Evolutionary conservation across 2,329 filamentous ascomycete species (phyloP).

Genomic region (Scolecobasidium constrictum): DNA sequence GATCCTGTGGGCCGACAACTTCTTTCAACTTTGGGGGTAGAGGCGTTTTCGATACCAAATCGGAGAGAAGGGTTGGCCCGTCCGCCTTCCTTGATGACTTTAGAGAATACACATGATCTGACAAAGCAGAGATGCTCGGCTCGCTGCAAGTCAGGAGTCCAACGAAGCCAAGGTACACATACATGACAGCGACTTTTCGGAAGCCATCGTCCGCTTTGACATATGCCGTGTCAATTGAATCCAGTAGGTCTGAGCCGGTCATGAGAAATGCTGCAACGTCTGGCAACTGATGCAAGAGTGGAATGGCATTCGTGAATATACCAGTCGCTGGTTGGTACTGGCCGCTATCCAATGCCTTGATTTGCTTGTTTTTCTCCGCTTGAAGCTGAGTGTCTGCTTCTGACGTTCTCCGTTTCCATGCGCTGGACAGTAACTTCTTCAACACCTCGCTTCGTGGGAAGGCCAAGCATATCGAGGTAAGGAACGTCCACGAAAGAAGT

Average conservation of each 20-base stretch:
- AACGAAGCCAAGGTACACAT: slow-evolving; percentile 63
- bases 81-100: slow-evolving; percentile 52
- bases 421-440: slow-evolving; percentile 33
- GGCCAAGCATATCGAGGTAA: slow-evolving; percentile 55
- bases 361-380: slow-evolving; percentile 50
- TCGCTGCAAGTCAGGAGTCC: slow-evolving; percentile 56
- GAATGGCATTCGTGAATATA: slow-evolving; percentile 13
- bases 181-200: slow-evolving; percentile 58
- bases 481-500: slow-evolving; percentile 54
- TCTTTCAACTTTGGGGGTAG: slow-evolving; percentile 49
- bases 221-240: slow-evolving; percentile 59
- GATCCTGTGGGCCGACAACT: neutral
- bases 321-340: slow-evolving; percentile 43
- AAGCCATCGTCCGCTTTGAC: slow-evolving; percentile 50
- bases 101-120: slow-evolving; percentile 74
- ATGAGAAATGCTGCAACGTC: slow-evolving; percentile 53
- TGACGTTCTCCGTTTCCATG: slow-evolving; percentile 41
- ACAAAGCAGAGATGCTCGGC: slow-evolving; percentile 62
- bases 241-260: slow-evolving; percentile 78
- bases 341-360: slow-evolving; percentile 51
- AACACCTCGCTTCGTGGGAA: slow-evolving; percentile 54
- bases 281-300: slow-evolving; percentile 51
- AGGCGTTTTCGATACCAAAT: slow-evolving; percentile 71
- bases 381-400: slow-evolving; percentile 45
- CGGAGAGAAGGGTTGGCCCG: slow-evolving; percentile 56